These are phyloP conservation scores for Aspergillus pseudonomiae DNA, from an alignment of 2,329 filamentous ascomycete species.

Conservation along the genomic window DNA sequence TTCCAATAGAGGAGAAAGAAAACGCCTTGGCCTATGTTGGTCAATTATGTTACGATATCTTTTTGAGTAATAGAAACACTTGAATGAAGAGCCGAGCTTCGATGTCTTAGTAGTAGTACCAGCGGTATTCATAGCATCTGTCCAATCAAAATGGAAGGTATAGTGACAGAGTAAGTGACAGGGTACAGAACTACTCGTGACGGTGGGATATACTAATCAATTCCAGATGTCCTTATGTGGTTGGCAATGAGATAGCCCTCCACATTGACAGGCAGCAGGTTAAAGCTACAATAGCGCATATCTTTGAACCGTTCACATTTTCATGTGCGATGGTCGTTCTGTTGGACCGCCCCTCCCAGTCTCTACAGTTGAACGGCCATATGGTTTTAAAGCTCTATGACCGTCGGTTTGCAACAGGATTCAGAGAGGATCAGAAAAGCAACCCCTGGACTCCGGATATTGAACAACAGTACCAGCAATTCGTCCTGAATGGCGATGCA, in stretches of 20 bases:
- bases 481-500: slow-evolving; percentile 17
- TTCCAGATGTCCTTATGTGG: slow-evolving; percentile 12
- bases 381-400: slow-evolving; percentile 25
- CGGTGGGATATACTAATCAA: not conserved
- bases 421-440: slow-evolving; percentile 15
- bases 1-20: not conserved
- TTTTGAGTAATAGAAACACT: not conserved
- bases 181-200: not conserved
- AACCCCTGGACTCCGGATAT: slow-evolving; percentile 16
- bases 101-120: not conserved
- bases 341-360: not conserved
- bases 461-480: slow-evolving; percentile 20
- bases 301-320: slow-evolving; percentile 20
- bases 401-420: slow-evolving; percentile 19
- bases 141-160: not conserved
- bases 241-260: slow-evolving; percentile 2
- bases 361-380: slow-evolving; percentile 7
- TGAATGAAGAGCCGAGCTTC: not conserved
- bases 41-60: not conserved
- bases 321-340: slow-evolving; percentile 20
- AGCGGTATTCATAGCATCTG: too few relatives aligned
- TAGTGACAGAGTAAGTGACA: not conserved
- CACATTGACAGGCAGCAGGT: not conserved
- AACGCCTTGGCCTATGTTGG: not conserved
- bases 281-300: slow-evolving; percentile 14